Conservation (phyloP, 1,284 basidiomycete species). For the Hymenochaete sp. region DNA sequence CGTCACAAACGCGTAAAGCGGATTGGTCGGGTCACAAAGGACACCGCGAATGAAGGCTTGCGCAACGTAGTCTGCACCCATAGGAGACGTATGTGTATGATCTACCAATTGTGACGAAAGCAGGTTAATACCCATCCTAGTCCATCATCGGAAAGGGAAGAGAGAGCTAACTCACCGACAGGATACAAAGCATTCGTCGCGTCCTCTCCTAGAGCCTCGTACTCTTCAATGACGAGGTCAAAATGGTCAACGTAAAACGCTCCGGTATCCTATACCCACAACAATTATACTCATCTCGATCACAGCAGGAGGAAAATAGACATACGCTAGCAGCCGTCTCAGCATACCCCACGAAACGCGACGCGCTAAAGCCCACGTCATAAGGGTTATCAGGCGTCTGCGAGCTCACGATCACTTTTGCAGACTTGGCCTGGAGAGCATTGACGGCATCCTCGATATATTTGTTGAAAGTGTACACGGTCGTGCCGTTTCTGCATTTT, state of each 20-base stretch:
- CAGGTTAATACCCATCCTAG: slow-evolving; percentile 13
- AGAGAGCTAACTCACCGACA: slow-evolving; percentile 15
- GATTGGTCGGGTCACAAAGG: slow-evolving; percentile 6
- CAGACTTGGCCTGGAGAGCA: slow-evolving; percentile 20
- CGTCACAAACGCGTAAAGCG: slow-evolving; percentile 2
- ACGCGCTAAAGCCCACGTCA: slow-evolving; percentile 14
- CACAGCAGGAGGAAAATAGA: neutral
- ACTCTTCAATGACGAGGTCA: slow-evolving; percentile 18
- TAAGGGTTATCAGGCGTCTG: slow-evolving; percentile 24
- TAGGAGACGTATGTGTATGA: slow-evolving; percentile 12
- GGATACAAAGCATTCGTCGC: slow-evolving; percentile 21
- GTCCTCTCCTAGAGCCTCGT: slow-evolving; percentile 18
- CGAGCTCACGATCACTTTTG: slow-evolving; percentile 21
- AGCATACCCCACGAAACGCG: slow-evolving; percentile 22
- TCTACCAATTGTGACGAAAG: neutral
- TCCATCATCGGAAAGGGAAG: neutral
- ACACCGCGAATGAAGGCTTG: slow-evolving; percentile 18
- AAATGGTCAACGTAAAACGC: slow-evolving; percentile 22
- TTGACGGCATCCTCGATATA: slow-evolving; percentile 18
- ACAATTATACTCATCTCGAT: neutral
- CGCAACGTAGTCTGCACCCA: slow-evolving; percentile 17
- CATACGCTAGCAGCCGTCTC: slow-evolving; percentile 15
- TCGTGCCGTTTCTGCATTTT: slow-evolving; percentile 3
- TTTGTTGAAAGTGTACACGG: slow-evolving; percentile 6
- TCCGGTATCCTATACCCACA: slow-evolving; percentile 15